Evolutionary conservation across 2,329 filamentous ascomycete genomes (phyloP), one percentile per base, ranked within the genome.

Genomic region (Cercospora berteroae): DNA sequence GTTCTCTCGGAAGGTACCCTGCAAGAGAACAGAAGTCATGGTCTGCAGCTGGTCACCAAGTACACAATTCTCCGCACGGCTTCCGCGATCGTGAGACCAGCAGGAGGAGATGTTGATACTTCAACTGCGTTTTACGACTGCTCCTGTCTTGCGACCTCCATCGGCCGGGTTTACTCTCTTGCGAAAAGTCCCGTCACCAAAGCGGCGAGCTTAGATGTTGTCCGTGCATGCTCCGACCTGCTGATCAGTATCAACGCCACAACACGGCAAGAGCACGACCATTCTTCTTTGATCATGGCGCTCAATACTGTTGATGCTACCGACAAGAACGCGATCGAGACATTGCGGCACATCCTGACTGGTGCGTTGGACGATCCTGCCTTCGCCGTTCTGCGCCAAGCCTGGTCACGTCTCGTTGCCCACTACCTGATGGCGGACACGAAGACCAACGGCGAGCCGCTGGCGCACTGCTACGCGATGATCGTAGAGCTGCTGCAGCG

Each of bases 171-270:
- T 13, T 70, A 68, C 44, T 60, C 67, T 36, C 23, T 31, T 10
- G 70, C 69, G 57, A 44, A 56, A 9, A 81, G 79, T 60, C 70
- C 77, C 1, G 74, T 80, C 27, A 75, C 77, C 7, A 75, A 75
- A 66, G 73, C 77, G 3, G 77, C 78, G 6, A 61, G 63, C 18
- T 27, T 68, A 23, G 63, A 68, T 55, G 63, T 63, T 2, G 20
- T 68, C 12, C 50, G 63, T 42, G 59, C 60, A 9, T 68, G 66
- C 59, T 65, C 63, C 13, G 63, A 42, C 3, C 23, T 63, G 12
- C 25, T 44, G 5, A 36, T 39, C 5, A 52, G 50, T 7, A 58
- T 64, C 33, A 64, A 57, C 39, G 36, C 50, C 31, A 42, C 50
- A 27, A 64, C 61, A 8, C 20, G 52, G n/a, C 29, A 56, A 23